phyloP scores from a whole-genome alignment of 108 stramenopile species.

The Cyclotella kingstonii region DNA sequence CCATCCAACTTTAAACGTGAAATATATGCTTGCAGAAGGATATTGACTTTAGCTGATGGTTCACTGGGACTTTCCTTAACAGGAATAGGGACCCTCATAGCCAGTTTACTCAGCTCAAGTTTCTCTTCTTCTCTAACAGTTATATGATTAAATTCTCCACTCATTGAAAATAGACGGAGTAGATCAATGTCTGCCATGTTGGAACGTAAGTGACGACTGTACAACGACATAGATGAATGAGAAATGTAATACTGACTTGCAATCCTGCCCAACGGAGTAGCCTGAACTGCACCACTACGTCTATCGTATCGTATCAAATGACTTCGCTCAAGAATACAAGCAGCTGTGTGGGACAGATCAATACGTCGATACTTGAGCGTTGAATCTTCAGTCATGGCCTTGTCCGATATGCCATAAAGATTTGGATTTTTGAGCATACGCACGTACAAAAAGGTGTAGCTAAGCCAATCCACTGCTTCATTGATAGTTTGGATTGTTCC shows the following conservation, averaged over 20 bases:
- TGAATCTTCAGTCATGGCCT: slow-evolving; percentile 81
- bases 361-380: slow-evolving; percentile 83
- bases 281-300: slow-evolving; percentile 84
- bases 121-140: slow-evolving; percentile 98
- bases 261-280: slow-evolving; percentile 95
- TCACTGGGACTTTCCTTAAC: slow-evolving; percentile 95
- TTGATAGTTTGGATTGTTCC: slow-evolving; percentile 89
- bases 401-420: slow-evolving; percentile 86
- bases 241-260: slow-evolving; percentile 98
- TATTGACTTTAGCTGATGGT: slow-evolving; percentile 96
- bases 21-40: slow-evolving; percentile 98
- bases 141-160: slow-evolving; percentile 95
- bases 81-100: slow-evolving; percentile 96
- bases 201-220: slow-evolving; percentile 93
- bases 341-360: slow-evolving; percentile 94
- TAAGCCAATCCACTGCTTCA: slow-evolving; percentile 97
- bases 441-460: slow-evolving; percentile 98
- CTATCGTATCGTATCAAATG: slow-evolving; percentile 95
- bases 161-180: slow-evolving; percentile 93
- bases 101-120: slow-evolving; percentile 93
- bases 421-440: slow-evolving; percentile 95
- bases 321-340: slow-evolving; percentile 86
- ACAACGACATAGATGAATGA: slow-evolving; percentile 94
- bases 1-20: slow-evolving; percentile 96
- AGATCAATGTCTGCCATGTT: slow-evolving; percentile 98